These are phyloP conservation scores for Phytophthora cryptogea DNA, from an alignment of 352 stramenopile genomes.

Conservation along the genomic window DNA sequence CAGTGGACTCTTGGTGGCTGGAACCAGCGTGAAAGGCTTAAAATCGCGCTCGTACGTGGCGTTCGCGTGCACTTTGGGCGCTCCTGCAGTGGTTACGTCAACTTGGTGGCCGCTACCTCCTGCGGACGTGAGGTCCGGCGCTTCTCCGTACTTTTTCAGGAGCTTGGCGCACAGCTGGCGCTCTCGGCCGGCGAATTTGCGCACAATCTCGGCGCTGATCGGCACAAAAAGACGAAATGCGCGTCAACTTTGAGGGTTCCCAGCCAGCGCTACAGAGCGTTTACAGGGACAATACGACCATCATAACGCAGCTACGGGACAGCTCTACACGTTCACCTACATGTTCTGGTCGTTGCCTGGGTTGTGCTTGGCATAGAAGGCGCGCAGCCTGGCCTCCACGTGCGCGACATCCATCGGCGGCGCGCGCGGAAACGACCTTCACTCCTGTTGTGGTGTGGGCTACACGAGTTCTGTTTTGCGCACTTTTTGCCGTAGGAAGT, in stretches of 20 bases:
- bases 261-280: background rate
- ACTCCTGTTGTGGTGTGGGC: conserved; percentile 15
- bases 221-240: background rate
- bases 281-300: background rate
- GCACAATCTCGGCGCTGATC: conserved; percentile 70
- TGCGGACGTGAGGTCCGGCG: conserved; percentile 36
- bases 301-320: background rate
- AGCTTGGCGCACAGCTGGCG: conserved; percentile 68
- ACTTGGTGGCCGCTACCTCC: background rate
- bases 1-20: conserved; percentile 26
- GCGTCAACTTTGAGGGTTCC: conserved; percentile 2
- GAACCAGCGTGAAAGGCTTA: conserved; percentile 21
- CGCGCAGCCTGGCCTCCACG: conserved; percentile 60
- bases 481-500: background rate
- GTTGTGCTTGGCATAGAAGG: conserved; percentile 81
- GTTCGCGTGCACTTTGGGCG: background rate
- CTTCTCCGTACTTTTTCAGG: conserved; percentile 77
- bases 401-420: conserved; percentile 26
- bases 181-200: conserved; percentile 70
- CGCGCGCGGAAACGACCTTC: background rate
- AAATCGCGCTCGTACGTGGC: conserved; percentile 48
- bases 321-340: conserved; percentile 31
- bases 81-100: background rate
- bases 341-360: conserved; percentile 81
- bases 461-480: background rate